Percentiles rank a stretch among this genome's conserved stretches.
Evolutionary conservation across 306 rosid species (phyloP).

Genomic region (Prinsepia uniflora): DNA sequence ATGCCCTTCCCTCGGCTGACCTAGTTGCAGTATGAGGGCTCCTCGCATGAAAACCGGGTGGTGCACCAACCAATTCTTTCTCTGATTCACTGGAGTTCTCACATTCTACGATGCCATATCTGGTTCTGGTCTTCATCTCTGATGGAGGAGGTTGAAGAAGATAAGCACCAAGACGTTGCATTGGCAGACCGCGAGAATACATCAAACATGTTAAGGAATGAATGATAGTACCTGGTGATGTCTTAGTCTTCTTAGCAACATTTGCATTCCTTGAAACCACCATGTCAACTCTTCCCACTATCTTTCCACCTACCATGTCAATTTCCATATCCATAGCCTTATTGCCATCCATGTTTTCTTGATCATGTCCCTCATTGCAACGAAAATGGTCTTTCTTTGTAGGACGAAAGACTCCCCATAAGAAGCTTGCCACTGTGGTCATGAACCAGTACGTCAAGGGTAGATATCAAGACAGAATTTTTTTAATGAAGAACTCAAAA

Average conservation of each 20-base stretch:
- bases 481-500: not conserved
- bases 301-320: conserved; percentile 49
- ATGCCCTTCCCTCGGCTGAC: not conserved
- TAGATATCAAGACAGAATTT: not conserved
- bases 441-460: not conserved
- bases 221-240: not conserved
- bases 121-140: not conserved
- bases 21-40: not conserved
- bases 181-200: not conserved
- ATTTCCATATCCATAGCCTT: conserved; percentile 42
- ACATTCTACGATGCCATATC: not conserved
- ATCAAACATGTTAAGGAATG: not conserved
- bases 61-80: not conserved
- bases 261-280: conserved; percentile 18
- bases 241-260: not conserved
- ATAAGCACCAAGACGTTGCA: not conserved
- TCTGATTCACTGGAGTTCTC: not conserved
- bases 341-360: not conserved
- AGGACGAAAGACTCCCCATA: conserved; percentile 61
- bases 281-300: conserved; percentile 32
- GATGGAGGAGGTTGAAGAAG: not conserved
- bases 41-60: not conserved
- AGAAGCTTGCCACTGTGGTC: conserved; percentile 34
- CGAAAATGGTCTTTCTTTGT: conserved; percentile 7
- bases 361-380: not conserved